Base-by-base conservation (phyloP, 2,329 filamentous ascomycete genomes). In the Curvularia sp. region DNA sequence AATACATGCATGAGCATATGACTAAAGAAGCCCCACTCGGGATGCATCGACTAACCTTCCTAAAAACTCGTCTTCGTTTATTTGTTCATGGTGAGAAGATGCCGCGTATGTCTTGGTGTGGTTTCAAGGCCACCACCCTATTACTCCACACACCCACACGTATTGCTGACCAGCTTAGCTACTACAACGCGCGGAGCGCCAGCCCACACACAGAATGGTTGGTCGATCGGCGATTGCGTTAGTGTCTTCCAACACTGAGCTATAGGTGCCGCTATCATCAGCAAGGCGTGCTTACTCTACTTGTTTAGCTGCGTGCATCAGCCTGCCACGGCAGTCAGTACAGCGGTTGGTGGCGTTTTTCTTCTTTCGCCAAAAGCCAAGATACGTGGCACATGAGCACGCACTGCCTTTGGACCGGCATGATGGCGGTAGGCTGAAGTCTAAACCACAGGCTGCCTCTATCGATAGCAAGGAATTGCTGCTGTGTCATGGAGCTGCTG, bases 261-360 rank as follows among this genome's bases (percentile, higher is more conserved):
- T 27, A 38, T 19, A 23, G 45, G 18, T 15, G 32, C 47, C 21
- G 23, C 34, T 39, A 30, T 9, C 18, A 21, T 27, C 15, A 27
- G 47, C 23, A 49, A 27, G 34, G 36, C 28, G 27, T 52, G 42
- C 28, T n/a, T 43, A 42, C 49, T 49, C 5, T 19, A 38, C 38
- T 55, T 13, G 28, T 23, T 43, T 27, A 34, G 38, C 34, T 34
- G 34, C 15, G 9, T 49, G 34, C 28, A 13, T 18, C 28, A 27
- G 32, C 38, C n/a, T 54, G 42, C 41, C 36, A 49, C 52, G 46
- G 52, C 30, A 34, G 21, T 42, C 42, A 47, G 18, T 56, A 30
- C 27, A 27, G 32, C 19, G 34, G 57, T 50, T 57, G 57, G 54
- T 60, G 57, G 57, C 57, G 54, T 49, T 34, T 34, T 48, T 39